phyloP scores from a whole-genome alignment of 2,329 filamentous ascomycete genomes.

The Phaeosphaeria sp. region DNA sequence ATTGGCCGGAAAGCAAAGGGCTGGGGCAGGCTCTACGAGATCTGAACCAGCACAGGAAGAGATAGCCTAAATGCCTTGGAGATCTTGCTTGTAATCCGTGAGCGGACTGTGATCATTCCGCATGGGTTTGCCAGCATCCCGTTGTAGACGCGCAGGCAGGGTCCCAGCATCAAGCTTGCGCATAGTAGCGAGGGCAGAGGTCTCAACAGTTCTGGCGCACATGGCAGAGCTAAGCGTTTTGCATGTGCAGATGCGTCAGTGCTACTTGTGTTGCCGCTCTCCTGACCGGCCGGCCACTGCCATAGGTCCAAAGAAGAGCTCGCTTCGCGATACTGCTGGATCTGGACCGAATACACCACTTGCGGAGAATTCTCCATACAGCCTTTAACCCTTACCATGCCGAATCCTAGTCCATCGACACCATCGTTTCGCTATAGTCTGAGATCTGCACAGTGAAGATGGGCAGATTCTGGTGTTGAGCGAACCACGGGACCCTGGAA shows the following conservation, averaged over 20 bases:
- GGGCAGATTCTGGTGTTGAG: slow-evolving; percentile 2
- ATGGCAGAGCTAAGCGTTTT: slow-evolving; percentile 15
- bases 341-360: slow-evolving; percentile 1
- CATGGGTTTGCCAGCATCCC: slow-evolving; percentile 2
- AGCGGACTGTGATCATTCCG: slow-evolving; percentile 6
- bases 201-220: slow-evolving; percentile 28
- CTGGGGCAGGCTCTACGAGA: neutral
- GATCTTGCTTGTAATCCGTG: neutral
- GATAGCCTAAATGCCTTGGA: slow-evolving; percentile 9
- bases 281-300: neutral
- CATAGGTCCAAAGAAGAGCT: neutral
- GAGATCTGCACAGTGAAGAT: slow-evolving; percentile 5
- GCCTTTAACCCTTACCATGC: neutral
- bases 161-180: slow-evolving; percentile 6
- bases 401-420: neutral
- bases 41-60: slow-evolving; percentile 5
- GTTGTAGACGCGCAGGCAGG: neutral
- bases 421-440: slow-evolving; percentile 1
- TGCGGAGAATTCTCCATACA: neutral
- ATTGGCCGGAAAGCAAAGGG: neutral
- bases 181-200: slow-evolving; percentile 4
- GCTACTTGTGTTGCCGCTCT: slow-evolving; percentile 2
- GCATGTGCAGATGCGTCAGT: slow-evolving; percentile 5
- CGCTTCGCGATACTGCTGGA: neutral
- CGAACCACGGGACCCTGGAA: slow-evolving; percentile 1